Evolutionary conservation across 306 rosid species (phyloP), one percentile per base, ranked within the genome.

Genomic region (Potentilla sterilis): DNA sequence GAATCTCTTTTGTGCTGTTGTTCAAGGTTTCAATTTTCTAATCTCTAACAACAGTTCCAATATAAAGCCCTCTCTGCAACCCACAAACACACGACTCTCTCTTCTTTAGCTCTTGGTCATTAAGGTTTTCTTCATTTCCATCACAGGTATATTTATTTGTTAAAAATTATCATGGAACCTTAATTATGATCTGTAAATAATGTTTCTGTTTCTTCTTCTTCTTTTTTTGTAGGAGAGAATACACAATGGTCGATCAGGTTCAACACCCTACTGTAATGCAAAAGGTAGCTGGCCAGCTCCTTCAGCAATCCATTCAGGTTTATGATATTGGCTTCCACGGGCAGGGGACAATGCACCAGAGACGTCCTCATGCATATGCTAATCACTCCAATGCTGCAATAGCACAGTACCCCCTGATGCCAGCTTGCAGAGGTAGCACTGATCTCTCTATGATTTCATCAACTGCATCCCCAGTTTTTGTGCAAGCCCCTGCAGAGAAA

Each of bases 401-500:
- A 37, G 3, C 2, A 59, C 89, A 85, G 75, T 83, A 85, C 48
- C 88, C 89, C 18, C 40, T 83, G 59, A 69, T 86, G 72, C 83
- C 88, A 48, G 32, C 91, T 15, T 81, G 88, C 78, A 52, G 83
- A 40, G 85, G 89, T 21, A 69, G 90, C 1, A 65, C 83, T 18
- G 97, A 89, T 77, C 65, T 91, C 22, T 85, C 91, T 21, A 54
- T 79, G 68, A 90, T 79, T 81, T 61, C 84, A 16, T 76, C 92
- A 57, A 79, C 88, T n/a, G 77, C 92, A 28, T 86, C 96, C 21
- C 98, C 93, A 41, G 59, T 94, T 54, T 91, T 90, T 59, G 91
- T 79, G 13, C 91, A 91, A 7, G 97, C 98, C 78, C 97, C 97
- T 2, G 87, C 90, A 0, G 96, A 94, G 89, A 89, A 91, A 85